Evolutionary conservation across 306 rosid species (phyloP).

Genomic region (Senna siamea): DNA sequence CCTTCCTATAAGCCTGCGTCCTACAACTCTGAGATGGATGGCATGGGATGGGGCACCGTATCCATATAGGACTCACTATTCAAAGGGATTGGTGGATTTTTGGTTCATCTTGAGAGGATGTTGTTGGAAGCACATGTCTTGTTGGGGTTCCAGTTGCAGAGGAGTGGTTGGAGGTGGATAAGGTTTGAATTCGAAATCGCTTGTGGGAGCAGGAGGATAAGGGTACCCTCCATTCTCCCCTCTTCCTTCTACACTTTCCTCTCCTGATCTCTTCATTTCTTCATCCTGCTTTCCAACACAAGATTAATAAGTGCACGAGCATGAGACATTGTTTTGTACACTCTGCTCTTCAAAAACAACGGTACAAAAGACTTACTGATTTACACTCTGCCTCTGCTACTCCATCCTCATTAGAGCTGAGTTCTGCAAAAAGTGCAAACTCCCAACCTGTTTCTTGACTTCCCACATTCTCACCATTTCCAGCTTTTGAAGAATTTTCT

Average conservation of each 20-base stretch:
- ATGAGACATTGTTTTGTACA: too few species aligned
- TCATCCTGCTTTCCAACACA: conserved; percentile 29
- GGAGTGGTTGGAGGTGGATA: background rate
- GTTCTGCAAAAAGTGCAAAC: conserved; percentile 45
- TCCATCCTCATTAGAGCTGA: conserved; percentile 6
- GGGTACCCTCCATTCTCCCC: background rate
- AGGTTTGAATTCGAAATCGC: background rate
- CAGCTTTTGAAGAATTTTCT: conserved; percentile 30
- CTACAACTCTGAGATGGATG: background rate
- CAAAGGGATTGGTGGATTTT: conserved; percentile 44
- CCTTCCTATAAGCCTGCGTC: background rate
- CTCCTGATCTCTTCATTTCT: conserved; percentile 6
- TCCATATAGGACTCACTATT: conserved; percentile 13
- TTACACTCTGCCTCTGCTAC: background rate
- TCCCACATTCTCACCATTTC: conserved; percentile 14
- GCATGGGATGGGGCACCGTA: too few species aligned
- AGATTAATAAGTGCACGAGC: background rate
- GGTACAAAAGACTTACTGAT: conserved; percentile 23
- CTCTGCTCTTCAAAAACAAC: too few species aligned
- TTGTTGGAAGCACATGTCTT: conserved; percentile 30
- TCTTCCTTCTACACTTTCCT: conserved; percentile 14
- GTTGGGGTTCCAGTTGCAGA: background rate
- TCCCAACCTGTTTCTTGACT: conserved; percentile 43
- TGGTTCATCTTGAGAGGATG: background rate
- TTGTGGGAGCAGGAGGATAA: background rate